These are phyloP conservation scores for Rhynchospora breviuscula DNA, from an alignment of 176 grass and related monocot species.

Conservation along the genomic window DNA sequence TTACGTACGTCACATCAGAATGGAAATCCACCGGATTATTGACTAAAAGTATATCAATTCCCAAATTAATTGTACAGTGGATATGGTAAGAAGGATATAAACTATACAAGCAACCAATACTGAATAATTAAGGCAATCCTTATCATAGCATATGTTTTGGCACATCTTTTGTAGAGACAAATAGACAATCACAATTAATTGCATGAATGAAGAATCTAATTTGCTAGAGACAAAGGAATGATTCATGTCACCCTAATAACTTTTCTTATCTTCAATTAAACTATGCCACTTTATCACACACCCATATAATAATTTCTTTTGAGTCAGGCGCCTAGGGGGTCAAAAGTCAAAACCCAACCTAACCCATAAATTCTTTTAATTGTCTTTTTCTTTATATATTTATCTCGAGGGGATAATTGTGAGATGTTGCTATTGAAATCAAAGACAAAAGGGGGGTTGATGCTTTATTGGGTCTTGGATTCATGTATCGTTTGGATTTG, in stretches of 20 bases:
- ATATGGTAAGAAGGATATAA: neutral
- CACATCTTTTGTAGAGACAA: constrained; percentile 9
- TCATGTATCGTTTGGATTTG: neutral
- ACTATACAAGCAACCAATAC: neutral
- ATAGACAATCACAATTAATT: constrained; percentile 12
- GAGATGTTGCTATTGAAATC: constrained; percentile 13
- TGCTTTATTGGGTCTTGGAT: constrained; percentile 10
- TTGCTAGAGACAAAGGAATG: constrained; percentile 27
- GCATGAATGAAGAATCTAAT: neutral
- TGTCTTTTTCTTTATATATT: constrained; percentile 3
- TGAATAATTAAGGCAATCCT: neutral
- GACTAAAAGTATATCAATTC: neutral
- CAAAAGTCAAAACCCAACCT: neutral
- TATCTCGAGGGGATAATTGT: constrained; percentile 9
- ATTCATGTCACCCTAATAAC: constrained; percentile 9
- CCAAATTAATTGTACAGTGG: neutral
- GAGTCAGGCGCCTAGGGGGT: neutral
- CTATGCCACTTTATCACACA: neutral
- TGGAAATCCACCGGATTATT: neutral
- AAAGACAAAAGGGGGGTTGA: constrained; percentile 9
- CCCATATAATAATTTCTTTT: neutral
- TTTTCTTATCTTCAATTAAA: constrained; percentile 2
- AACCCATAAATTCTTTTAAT: neutral
- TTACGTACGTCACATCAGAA: neutral
- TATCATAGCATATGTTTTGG: constrained; percentile 1